Base-by-base conservation (phyloP, 257 asterid species). In the Asclepias syriaca region DNA sequence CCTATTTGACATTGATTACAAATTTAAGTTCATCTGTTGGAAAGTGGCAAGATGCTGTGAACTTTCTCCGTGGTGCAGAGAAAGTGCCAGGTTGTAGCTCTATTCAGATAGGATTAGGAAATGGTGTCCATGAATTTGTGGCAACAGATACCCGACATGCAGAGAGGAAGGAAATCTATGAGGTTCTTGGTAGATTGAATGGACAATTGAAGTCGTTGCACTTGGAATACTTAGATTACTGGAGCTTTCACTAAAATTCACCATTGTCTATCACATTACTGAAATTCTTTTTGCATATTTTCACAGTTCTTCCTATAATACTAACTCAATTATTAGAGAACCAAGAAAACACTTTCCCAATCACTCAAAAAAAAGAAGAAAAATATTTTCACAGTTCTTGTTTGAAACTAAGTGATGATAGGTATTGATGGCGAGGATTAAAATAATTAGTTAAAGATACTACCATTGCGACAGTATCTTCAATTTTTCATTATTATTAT, bases 41-140 rank as follows among this genome's bases (percentile, higher is more conserved):
- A 40, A 72, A 59, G 57, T 75, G 87, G 85, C 46, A 63, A 57
- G 83, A 85, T 77, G 80, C 84, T 48, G 69, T 79, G 72, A 77
- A 71, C 65, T 79, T 76, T 65, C 73, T 80, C 8, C 77, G 59
- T 49, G 79, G 82, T 10, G 2, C 55, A 18, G 84, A 65, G 53
- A 87, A 78, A 72, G 69, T 76, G 15, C 84, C 87, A 0, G 89
- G 92, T 14, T 87, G 87, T 75, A 87, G 88, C 81, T 79, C 87
- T 18, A 83, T 87, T 67, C 89, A 87, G 74, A 66, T 82, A 16
- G 87, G 87, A 8, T 65, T 82, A 16, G 87, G 87, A 8, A 80
- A 84, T 48, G 21, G 81, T 50, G 89, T 86, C n/a, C 86, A 86
- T 79, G 87, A 82, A 65, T 86, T 86, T 78, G 77, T 81, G n/a